A percentile compares a stretch with the other conserved stretches of the same genome.
phyloP scores from a whole-genome alignment of 768 basidiomycete species.

The Suillus weaverae region DNA sequence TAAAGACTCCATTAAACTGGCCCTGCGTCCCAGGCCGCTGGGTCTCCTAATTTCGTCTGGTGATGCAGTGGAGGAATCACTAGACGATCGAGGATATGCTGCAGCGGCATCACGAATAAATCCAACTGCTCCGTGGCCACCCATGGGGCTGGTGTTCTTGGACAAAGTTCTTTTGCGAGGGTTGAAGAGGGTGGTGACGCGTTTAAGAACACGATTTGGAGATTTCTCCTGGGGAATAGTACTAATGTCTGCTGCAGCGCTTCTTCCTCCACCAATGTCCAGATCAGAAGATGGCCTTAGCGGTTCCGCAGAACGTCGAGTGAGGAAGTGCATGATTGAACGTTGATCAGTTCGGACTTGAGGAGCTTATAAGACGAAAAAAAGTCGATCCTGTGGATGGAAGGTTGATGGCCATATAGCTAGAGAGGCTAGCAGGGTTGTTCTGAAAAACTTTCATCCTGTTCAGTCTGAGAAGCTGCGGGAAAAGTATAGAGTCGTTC shows the following conservation, averaged over 20 bases:
- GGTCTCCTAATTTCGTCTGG: conserved; percentile 35
- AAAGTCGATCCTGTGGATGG: background rate
- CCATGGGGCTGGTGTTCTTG: conserved; percentile 12
- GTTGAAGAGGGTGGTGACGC: conserved; percentile 29
- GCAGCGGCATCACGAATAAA: conserved; percentile 16
- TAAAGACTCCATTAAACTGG: conserved; percentile 24
- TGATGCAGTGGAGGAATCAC: conserved; percentile 18
- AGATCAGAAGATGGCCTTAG: conserved; percentile 9
- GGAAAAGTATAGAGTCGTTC: background rate
- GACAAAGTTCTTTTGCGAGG: conserved; percentile 22
- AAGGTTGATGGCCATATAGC: background rate
- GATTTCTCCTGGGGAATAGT: conserved; percentile 18
- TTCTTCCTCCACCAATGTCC: conserved; percentile 4
- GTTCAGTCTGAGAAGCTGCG: background rate
- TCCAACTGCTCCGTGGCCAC: conserved; percentile 16
- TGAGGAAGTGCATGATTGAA: conserved; percentile 29
- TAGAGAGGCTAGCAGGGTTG: background rate
- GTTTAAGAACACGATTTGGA: conserved; percentile 28
- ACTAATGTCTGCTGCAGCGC: conserved; percentile 6
- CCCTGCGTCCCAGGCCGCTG: conserved; percentile 32
- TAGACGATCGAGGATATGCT: conserved; percentile 24
- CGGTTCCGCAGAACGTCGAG: conserved; percentile 30
- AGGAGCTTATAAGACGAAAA: background rate
- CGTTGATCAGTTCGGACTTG: background rate
- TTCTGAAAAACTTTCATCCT: background rate